phyloP scores from a whole-genome alignment of 2,329 filamentous ascomycete genomes.

The Aureobasidium sp. region DNA sequence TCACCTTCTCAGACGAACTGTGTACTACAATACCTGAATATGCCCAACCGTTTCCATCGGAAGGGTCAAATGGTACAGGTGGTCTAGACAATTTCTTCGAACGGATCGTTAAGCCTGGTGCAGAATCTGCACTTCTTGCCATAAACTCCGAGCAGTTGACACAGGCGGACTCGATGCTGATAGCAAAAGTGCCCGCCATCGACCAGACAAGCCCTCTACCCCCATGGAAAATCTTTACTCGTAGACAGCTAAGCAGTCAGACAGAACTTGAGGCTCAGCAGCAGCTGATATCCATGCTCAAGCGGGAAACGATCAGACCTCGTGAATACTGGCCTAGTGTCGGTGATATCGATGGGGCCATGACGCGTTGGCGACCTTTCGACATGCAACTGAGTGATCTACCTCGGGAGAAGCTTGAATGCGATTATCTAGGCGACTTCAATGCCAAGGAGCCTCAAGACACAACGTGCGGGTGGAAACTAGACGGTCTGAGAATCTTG shows the following conservation, averaged over 20 bases:
- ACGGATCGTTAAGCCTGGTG: conserved; percentile 28
- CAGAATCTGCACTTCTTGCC: conserved; percentile 29
- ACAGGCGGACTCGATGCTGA: conserved; percentile 41
- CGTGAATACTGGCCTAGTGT: conserved; percentile 36
- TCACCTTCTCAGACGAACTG: conserved; percentile 5
- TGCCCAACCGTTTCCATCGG: not conserved
- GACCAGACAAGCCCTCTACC: conserved; percentile 36
- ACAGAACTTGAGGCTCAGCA: conserved; percentile 29
- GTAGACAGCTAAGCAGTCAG: conserved; percentile 12
- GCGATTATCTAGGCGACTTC: conserved; percentile 33
- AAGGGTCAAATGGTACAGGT: not conserved
- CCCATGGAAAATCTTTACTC: conserved; percentile 41
- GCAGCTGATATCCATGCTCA: conserved; percentile 30
- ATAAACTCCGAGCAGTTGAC: conserved; percentile 41
- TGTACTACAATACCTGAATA: not conserved
- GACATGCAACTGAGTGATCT: conserved; percentile 33
- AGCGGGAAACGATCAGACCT: conserved; percentile 27
- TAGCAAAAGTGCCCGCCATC: conserved; percentile 44
- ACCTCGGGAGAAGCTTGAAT: conserved; percentile 36
- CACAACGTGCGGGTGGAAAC: conserved; percentile 42
- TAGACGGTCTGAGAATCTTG: conserved; percentile 41
- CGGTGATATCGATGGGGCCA: conserved; percentile 32
- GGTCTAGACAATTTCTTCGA: conserved; percentile 2
- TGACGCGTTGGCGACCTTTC: conserved; percentile 44
- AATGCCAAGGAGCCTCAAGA: conserved; percentile 33